Base-by-base conservation (phyloP, 108 stramenopile species). In the Skeletonema costatum region DNA sequence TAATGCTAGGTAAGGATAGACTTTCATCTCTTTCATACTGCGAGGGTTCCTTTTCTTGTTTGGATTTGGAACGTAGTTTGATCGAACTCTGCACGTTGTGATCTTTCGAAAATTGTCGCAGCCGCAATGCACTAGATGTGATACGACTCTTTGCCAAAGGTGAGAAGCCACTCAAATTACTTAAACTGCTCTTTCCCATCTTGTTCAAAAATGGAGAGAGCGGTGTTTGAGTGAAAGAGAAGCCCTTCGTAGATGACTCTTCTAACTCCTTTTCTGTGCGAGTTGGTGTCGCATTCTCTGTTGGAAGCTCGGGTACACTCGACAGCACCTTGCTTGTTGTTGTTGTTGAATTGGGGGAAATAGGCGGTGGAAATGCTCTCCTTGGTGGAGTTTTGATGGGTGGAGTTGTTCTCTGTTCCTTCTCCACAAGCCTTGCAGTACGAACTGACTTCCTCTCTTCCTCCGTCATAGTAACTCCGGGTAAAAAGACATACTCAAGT, bases 401-500 rank as follows among this genome's bases (percentile, higher is more conserved):
- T 58, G 21, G 21, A 8, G 31, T 17, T 70, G 17, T 7, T 68
- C 19, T 25, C 68, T 70, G 0, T 17, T 42, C 32, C 6, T 64
- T 39, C 8, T 64, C 63, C 35, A 35, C 38, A 10, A 17, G 63
- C 35, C 36, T 64, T 38, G 35, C 35, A 56, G 42, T 56, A 25
- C 64, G 53, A 25, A 81, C 58, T 17, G 13, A 4, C 32, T 29
- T 19, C 63, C 42, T 60, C 53, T 80, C 77, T 48, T 83, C 81
- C 3, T 86, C 78, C 31, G 73, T 44, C 5, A 66, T 13, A 19
- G 83, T 36, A 25, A 86, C 44, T 5, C 85, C 85, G 16, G 85
- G 85, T 31, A 86, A 61, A 32, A 86, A 56, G 38, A 86, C 71
- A 5, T 36, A 78, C 70, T 86, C 82, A 9, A 86, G 9, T 17